These are phyloP conservation scores for Leavenworthia alabamica DNA, from an alignment of 345 rosid species.

Conservation along the genomic window DNA sequence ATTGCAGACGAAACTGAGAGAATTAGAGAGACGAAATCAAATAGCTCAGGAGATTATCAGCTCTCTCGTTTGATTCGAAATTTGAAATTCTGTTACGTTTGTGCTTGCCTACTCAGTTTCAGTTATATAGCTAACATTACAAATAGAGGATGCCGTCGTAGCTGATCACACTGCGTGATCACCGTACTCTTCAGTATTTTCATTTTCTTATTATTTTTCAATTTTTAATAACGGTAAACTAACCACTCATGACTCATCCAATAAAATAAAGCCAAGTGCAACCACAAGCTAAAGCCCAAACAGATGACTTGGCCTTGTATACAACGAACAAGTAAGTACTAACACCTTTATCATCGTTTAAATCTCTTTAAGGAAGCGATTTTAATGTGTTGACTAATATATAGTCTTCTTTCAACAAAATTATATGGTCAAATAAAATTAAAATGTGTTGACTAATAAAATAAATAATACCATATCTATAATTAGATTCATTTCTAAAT, in stretches of 20 bases:
- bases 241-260: no score
- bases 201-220: no score
- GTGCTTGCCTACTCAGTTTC: not conserved
- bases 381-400: no score
- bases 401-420: no score
- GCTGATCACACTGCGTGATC: not conserved
- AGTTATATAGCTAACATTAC: not conserved
- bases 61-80: not conserved
- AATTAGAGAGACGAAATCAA: slow-evolving; percentile 2
- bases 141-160: not conserved
- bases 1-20: slow-evolving; percentile 10
- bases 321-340: no score
- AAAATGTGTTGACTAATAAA: not conserved
- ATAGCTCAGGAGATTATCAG: not conserved
- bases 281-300: no score
- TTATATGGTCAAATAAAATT: not conserved
- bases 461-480: not conserved
- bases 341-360: no score
- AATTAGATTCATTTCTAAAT: not conserved
- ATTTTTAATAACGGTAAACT: no score
- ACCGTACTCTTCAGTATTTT: not conserved
- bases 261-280: no score
- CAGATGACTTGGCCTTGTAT: no score
- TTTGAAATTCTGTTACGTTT: slow-evolving; percentile 20
- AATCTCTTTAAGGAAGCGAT: no score